Percentiles rank a stretch among this genome's conserved stretches.
Conservation (phyloP, 169 alveolate genomes). For the Hammondia hammondi region DNA sequence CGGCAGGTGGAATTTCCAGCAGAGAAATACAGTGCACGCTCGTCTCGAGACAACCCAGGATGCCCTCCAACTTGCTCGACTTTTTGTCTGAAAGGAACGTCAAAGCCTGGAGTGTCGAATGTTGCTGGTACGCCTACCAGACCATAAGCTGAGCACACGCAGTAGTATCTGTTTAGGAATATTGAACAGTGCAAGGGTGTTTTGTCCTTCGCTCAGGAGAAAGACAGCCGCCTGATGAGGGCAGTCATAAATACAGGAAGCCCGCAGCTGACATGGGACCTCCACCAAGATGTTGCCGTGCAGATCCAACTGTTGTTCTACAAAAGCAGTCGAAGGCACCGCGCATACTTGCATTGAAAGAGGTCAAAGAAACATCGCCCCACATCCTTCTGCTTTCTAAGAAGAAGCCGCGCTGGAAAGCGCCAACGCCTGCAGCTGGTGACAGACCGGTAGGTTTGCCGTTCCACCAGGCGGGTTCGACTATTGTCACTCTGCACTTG, state of each 20-base stretch:
- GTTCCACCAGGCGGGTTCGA: no score
- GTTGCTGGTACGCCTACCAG: conserved; percentile 38
- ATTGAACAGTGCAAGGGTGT: background rate
- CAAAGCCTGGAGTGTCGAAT: conserved; percentile 39
- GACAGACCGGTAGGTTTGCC: background rate
- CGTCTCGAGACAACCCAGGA: conserved; percentile 2
- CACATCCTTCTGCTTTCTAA: background rate
- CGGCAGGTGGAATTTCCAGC: background rate
- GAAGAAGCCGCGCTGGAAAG: background rate
- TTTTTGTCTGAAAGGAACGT: conserved; percentile 43
- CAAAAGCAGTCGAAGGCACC: background rate
- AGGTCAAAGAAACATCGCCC: background rate
- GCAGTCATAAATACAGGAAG: background rate
- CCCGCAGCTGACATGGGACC: conserved; percentile 14
- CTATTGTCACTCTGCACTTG: no score
- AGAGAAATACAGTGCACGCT: background rate
- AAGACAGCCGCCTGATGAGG: background rate
- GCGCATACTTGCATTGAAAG: background rate
- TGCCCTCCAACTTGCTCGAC: conserved; percentile 44
- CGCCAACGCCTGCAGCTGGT: background rate
- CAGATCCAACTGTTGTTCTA: background rate
- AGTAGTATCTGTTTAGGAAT: no score
- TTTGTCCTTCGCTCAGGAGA: background rate
- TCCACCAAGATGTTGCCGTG: background rate
- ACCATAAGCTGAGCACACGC: no score